Evolutionary conservation across 1,284 basidiomycete genomes (phyloP), one percentile per base, ranked within the genome.

Genomic region (Microbotryum scabiosae): DNA sequence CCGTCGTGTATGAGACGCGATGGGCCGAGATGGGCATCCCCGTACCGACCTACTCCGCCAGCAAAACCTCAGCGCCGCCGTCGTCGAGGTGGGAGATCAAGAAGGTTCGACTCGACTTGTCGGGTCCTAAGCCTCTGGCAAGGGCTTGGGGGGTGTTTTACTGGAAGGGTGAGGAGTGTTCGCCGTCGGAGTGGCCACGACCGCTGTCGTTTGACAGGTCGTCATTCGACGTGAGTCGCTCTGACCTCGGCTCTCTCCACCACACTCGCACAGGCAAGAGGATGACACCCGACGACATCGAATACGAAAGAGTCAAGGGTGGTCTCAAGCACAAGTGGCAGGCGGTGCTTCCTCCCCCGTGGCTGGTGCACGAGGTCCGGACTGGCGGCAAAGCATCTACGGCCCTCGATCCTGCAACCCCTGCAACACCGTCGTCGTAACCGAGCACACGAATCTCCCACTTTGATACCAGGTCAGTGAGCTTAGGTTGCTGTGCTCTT

Each of bases 61-160:
- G 57, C 16, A 12, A 58, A 5, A 8, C 50, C 41, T 16, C 48
- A 8, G 8, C 26, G 21, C 53, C 49, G n/a, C n/a, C 21, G 20
- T 20, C 45, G 43, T 85, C 82, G 60, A 86, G 82, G 71, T 90
- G 86, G 85, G 75, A 82, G 53, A 79, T 90, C 51, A 87, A 85
- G 8, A 78, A 80, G 68, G 80, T 85, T 28, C 76, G 77, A 62
- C 80, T 89, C 68, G 53, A 57, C 20, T 28, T n/a, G 41, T 53
- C 87, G 74, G 76, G 78, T 47, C 82, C 84, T 67, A 85, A 86
- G n/a, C 78, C 74, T 36, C 83, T 86, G 66, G 88, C 86, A 4
- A 86, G 84, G 71, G 87, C 82, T 14, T 89, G 85, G 85, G 88
- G 88, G 6, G 78, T 79, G 61, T 74, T 88, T 14, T 79, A 82